Evolutionary conservation across 768 basidiomycete species (phyloP), one percentile per base, ranked within the genome.

Genomic region (Xerocomellus intermedius): DNA sequence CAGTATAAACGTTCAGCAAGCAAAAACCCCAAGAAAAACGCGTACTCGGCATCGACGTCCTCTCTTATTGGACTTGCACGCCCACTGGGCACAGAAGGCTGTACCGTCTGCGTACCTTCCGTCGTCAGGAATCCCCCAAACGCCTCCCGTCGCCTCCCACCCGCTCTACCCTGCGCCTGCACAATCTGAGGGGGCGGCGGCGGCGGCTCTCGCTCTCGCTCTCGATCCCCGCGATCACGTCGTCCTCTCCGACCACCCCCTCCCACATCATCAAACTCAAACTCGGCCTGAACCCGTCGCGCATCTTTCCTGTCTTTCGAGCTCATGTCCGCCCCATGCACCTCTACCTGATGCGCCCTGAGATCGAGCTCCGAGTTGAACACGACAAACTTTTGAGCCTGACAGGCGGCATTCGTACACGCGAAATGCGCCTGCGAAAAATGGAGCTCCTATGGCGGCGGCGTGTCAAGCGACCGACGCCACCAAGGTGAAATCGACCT

Each of bases 341-440:
- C 86, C 50, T 90, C 86, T 10, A 98, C 86, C 74, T 88, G 86
- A 69, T 99, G 97, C 0, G 87, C 96, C 69, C 94, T 85, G 36
- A 98, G 83, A 67, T 99, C 97, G 12, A 99, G 75, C 14, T 83
- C 78, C 4, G 87, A 87, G 38, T 84, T 84, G 69, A 98, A 98
- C 13, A 98, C 97, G 56, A 98, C 90, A 59, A 99, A 99, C 73
- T 97, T 98, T 63, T 83, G 87, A 6, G 84, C 85, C 42, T 86
- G 83, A 65, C 96, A 99, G 37, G 76, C 68, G 0, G 83, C 58
- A 54, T 92, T 85, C 3, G 74, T 76, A 69, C 96, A 99, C 6
- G 89, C 86, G 68, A 82, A 81, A 69, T 99, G 96, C 3, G 77
- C 83, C 28, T 75, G 77, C 60, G 80, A 83, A 71, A 91, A 91